Evolutionary conservation across 2,329 filamentous ascomycete genomes (phyloP).

Genomic region (Didymella arachidicola): DNA sequence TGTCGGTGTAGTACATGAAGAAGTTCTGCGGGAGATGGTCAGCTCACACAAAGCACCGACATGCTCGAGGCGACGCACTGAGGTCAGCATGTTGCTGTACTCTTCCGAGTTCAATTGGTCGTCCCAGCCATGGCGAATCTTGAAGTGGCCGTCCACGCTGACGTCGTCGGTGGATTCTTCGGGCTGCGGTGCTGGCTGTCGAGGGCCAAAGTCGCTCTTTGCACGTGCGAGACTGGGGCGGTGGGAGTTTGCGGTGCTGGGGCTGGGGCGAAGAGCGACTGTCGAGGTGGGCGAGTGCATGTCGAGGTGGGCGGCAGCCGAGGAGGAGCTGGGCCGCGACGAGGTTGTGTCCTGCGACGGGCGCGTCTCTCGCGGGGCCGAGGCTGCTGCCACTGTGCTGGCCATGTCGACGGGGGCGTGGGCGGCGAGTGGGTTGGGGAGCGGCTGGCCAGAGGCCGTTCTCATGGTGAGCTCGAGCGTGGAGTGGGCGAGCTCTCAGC

Average conservation of each 20-base stretch:
- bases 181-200: conserved; percentile 32
- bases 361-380: conserved; percentile 26
- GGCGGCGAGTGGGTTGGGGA: conserved; percentile 35
- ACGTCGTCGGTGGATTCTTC: conserved; percentile 48
- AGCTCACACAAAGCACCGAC: conserved; percentile 3
- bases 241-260: conserved; percentile 57
- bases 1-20: conserved; percentile 99
- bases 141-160: conserved; percentile 61
- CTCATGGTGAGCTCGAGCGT: conserved; percentile 42
- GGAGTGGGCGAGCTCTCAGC: conserved; percentile 31
- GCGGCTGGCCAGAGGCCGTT: conserved; percentile 19
- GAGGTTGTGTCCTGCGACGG: conserved; percentile 23
- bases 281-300: conserved; percentile 40
- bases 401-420: conserved; percentile 37
- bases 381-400: conserved; percentile 17
- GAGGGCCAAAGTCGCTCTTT: conserved; percentile 68
- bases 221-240: conserved; percentile 59
- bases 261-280: conserved; percentile 60
- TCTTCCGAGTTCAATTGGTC: conserved; percentile 91
- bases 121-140: conserved; percentile 86
- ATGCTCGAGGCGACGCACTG: conserved; percentile 63
- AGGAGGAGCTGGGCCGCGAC: conserved; percentile 41
- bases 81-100: conserved; percentile 83
- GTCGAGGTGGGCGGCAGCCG: conserved; percentile 30
- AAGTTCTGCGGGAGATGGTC: conserved; percentile 71